phyloP scores from a whole-genome alignment of 345 rosid genomes.

The Camelina sativa region DNA sequence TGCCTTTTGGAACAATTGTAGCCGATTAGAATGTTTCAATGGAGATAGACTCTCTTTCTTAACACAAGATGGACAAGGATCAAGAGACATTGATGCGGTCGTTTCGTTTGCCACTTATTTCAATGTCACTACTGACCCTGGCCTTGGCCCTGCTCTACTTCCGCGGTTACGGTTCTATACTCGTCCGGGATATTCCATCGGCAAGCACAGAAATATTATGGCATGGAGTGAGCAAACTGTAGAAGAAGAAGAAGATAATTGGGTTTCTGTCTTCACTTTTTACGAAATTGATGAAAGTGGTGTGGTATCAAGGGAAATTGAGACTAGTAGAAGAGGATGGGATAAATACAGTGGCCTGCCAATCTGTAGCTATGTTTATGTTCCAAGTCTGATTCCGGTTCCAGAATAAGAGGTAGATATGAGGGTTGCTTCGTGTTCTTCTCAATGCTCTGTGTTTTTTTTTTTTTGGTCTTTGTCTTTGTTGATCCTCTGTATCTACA shows the following conservation, averaged over 20 bases:
- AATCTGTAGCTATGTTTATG: background rate
- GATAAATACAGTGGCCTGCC: too few relatives aligned
- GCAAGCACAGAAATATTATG: background rate
- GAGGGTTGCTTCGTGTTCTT: background rate
- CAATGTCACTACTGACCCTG: background rate
- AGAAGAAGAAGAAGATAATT: background rate
- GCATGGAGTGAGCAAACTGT: background rate
- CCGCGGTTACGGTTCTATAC: background rate
- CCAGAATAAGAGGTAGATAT: background rate
- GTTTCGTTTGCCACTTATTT: background rate
- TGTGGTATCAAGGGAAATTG: background rate
- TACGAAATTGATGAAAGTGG: conserved; percentile 9
- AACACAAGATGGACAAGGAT: background rate
- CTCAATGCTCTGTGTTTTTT: conserved; percentile 8
- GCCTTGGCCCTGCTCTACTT: background rate
- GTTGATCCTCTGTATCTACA: background rate
- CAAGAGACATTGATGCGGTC: background rate
- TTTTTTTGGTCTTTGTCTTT: background rate
- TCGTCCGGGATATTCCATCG: background rate
- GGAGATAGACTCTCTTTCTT: background rate
- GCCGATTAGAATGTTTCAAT: background rate
- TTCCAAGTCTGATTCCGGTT: conserved; percentile 8
- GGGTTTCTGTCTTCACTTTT: background rate
- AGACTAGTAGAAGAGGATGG: background rate
- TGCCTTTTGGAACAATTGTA: background rate